A percentile compares a stretch with the other conserved stretches of the same genome.
Conservation (phyloP, 148 eudicot species). For the Polygonum maritimum region DNA sequence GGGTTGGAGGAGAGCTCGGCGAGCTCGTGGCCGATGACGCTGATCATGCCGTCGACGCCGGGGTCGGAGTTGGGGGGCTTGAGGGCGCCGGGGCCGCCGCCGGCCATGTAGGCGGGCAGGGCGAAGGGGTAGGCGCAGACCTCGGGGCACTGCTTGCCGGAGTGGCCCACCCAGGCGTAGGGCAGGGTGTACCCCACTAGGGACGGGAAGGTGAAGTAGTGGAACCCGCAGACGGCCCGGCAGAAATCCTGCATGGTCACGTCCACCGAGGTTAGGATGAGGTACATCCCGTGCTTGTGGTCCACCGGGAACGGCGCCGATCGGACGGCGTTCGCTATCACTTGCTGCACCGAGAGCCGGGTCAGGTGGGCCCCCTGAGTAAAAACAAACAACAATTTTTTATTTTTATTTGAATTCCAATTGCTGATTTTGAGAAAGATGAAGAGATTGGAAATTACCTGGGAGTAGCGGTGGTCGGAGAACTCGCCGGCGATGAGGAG, state of each 20-base stretch:
- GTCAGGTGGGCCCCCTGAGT: slow-evolving; percentile 46
- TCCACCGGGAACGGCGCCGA: slow-evolving; percentile 62
- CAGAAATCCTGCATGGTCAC: slow-evolving; percentile 87
- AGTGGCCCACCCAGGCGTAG: slow-evolving; percentile 93
- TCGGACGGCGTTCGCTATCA: slow-evolving; percentile 54
- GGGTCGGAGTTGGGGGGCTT: slow-evolving; percentile 60
- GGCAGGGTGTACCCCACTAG: slow-evolving; percentile 81
- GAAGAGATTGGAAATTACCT: slow-evolving; percentile 1
- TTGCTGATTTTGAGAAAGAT: too few species aligned
- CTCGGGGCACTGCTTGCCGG: slow-evolving; percentile 80
- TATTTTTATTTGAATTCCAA: too few species aligned
- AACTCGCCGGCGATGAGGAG: slow-evolving; percentile 62
- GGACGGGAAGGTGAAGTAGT: slow-evolving; percentile 92
- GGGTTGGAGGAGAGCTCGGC: slow-evolving; percentile 89
- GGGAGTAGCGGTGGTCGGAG: slow-evolving; percentile 54
- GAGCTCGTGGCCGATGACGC: slow-evolving; percentile 78
- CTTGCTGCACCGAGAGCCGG: slow-evolving; percentile 62
- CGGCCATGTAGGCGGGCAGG: slow-evolving; percentile 63
- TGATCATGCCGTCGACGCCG: slow-evolving; percentile 89
- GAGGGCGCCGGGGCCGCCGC: slow-evolving; percentile 47
- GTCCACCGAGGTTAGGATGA: slow-evolving; percentile 55
- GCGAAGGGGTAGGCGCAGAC: slow-evolving; percentile 97
- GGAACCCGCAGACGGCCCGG: slow-evolving; percentile 94
- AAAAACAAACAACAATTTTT: background rate
- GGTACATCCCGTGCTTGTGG: slow-evolving; percentile 73